Base-by-base conservation (phyloP, 2,329 filamentous ascomycete genomes). In the Tympanopsis confertula region DNA sequence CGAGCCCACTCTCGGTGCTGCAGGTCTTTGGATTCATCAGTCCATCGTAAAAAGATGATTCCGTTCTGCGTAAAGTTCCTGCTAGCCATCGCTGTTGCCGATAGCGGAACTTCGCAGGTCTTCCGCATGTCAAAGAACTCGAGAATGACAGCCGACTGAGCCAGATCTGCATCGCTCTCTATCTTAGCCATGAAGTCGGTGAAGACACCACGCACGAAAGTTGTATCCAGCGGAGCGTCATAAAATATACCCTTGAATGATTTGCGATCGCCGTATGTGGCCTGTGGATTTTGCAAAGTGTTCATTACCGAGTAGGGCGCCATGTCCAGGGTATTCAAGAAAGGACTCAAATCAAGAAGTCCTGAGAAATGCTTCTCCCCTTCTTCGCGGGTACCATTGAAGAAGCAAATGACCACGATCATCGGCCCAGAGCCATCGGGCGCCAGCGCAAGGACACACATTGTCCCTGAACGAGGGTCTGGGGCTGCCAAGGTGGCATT, bases 21-120 rank as follows among this genome's bases (percentile, higher is more conserved):
- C 1, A 22, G 20, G 41, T 69, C 65, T 17, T 58, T 53, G 5
- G 42, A 47, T 3, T 48, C 26, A 26, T 62, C 54, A 2, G 54
- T 53, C 65, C 66, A 69, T 10, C 56, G 53, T 20, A 63, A 52
- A 4, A 48, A 46, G 2, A 62, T 53, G 37, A 62, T 50, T 2
- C 59, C 58, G 35, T 69, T 65, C 42, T 63, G 63, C 26, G 63
- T 62, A 4, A 48, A 47, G 5, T 61, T 63, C 4, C 66, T 56
- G 42, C 62, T 66, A 3, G 63, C 61, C 39, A 66, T 66, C 0
- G 66, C 60, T 4, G 60, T 70, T 1, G 52, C 56, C 2, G 51
- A 42, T 1, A 53, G 43, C 0, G 52, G 45, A 4, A 65, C 51
- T n/a, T 53, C 45, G 2, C 54, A 51, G 18, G 63, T 51, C 45